Evolutionary conservation across 192 early-diverging fungal genomes (phyloP), one percentile per base, ranked within the genome.

Genomic region (Backusella macrospora): DNA sequence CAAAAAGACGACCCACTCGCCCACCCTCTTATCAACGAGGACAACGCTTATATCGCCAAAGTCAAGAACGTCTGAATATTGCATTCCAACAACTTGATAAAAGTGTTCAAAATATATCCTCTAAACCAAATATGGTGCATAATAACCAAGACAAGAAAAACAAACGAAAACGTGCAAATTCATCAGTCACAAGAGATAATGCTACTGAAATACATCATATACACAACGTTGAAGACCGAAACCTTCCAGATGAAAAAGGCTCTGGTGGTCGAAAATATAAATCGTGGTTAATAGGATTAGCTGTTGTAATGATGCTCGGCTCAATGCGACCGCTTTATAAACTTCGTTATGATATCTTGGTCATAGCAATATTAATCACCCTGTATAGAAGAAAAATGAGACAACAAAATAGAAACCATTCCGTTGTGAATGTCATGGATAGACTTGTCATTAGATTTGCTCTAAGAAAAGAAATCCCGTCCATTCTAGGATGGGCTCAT

Each of bases 1-100:
- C 9, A 23, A 5, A 8, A 59, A 26, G 10, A 59, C 52, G 52
- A 26, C 26, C 52, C 10, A 26, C 4, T 59, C 52, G 52, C 4
- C 26, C 52, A 8, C 23, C 52, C 26, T 23, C 52, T 13, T 59
- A 26, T 59, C 21, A 26, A 59, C 21, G 21, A 59, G 52, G 23
- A 13, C 66, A 68, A 46, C 37, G 43, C 6, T 9, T 40, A 46
- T 68, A 68, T 43, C 37, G 21, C 12, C 66, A 68, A 46, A 45
- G 63, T 26, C 63, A 68, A 10, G 42, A 68, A 34, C 40, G 43
- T 12, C 15, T 68, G 23, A 44, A 23, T 6, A 40, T 45, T n/a
- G 66, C 66, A 45, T 47, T 68, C 45, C 38, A 68, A 16, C 66
- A 68, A 29, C 26, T 68, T 21, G 66, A 68, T 23, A 16, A 68